Conservation (phyloP, 2,329 filamentous ascomycete genomes). For the Teratosphaeria nubilosa region DNA sequence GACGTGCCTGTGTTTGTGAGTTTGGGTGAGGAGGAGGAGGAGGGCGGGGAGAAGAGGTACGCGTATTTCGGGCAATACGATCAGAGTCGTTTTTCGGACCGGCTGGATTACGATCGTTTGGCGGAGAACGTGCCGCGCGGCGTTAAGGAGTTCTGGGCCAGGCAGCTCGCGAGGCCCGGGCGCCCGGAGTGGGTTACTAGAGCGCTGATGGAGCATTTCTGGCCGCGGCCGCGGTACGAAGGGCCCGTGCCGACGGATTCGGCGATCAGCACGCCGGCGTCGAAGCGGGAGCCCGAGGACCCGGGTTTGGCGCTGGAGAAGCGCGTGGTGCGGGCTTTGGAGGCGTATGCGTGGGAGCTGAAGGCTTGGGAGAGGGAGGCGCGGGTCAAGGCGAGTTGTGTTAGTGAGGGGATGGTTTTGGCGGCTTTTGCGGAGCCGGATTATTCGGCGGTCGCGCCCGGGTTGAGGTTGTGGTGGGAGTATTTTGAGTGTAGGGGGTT, state of each 20-base stretch:
- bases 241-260: conserved; percentile 23
- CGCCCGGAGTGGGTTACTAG: conserved; percentile 35
- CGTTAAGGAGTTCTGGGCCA: conserved; percentile 29
- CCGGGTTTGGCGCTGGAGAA: conserved; percentile 10
- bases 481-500: conserved; percentile 36
- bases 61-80: conserved; percentile 38
- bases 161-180: conserved; percentile 24
- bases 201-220: conserved; percentile 33
- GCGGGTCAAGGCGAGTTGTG: conserved; percentile 23
- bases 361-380: conserved; percentile 32
- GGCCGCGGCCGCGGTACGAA: conserved; percentile 31
- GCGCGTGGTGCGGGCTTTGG: conserved; percentile 24
- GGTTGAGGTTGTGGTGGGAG: conserved; percentile 38
- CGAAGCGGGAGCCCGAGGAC: background rate
- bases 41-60: conserved; percentile 20
- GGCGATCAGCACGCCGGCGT: conserved; percentile 4
- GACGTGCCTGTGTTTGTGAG: conserved; percentile 34
- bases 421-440: conserved; percentile 32
- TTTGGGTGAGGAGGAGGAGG: background rate
- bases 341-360: conserved; percentile 25
- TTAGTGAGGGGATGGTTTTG: conserved; percentile 30
- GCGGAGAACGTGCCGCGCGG: conserved; percentile 26
- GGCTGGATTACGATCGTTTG: conserved; percentile 34
- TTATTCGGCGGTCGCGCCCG: conserved; percentile 29
- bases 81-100: conserved; percentile 35